Conservation (phyloP, 192 early-diverging fungal genomes). For the Coemansia sp. region DNA sequence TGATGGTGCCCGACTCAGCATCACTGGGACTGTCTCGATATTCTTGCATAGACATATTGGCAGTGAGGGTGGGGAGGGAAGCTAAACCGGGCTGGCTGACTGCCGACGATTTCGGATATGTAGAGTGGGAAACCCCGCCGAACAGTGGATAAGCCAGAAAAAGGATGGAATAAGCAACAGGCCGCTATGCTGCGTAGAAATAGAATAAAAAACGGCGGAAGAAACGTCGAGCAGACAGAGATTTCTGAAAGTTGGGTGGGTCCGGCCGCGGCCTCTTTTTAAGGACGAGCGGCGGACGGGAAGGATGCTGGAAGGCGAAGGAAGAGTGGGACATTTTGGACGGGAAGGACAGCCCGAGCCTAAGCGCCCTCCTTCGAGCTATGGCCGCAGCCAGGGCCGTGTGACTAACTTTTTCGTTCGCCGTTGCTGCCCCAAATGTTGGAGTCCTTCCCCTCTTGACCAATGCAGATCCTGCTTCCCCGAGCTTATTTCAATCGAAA, state of each 20-base stretch:
- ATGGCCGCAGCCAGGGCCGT: background rate
- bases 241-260: background rate
- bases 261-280: too few species aligned
- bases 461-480: too few species aligned
- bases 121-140: background rate
- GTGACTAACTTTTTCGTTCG: background rate
- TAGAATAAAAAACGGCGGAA: background rate
- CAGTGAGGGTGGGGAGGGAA: too few species aligned
- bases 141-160: background rate
- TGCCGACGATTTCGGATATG: background rate
- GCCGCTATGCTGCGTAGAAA: background rate
- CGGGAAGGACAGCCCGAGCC: too few species aligned
- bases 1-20: slow-evolving; percentile 25
- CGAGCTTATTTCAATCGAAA: too few species aligned
- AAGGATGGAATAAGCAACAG: background rate
- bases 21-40: slow-evolving; percentile 7
- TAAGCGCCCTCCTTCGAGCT: background rate
- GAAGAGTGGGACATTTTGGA: too few species aligned
- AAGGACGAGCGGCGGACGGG: too few species aligned
- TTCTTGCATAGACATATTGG: slow-evolving; percentile 14
- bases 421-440: background rate
- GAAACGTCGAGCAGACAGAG: background rate
- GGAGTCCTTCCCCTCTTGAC: background rate
- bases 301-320: too few species aligned
- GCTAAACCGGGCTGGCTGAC: background rate